Conservation (phyloP, 164 flowering plant genomes). For the Chloranthus sessilifolius region DNA sequence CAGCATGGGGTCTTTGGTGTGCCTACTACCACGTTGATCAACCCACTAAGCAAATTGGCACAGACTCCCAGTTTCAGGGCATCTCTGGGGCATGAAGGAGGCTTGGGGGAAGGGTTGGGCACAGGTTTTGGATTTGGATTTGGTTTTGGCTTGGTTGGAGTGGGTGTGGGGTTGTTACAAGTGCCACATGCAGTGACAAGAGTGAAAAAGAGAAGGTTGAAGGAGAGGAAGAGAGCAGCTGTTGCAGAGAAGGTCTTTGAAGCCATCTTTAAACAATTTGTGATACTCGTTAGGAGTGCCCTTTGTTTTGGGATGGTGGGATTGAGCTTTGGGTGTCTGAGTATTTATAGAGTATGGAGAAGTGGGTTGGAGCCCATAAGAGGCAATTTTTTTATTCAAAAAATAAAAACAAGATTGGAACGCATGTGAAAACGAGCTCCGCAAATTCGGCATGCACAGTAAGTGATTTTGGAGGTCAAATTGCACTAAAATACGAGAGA, state of each 20-base stretch:
- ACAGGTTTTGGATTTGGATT: conserved; percentile 4
- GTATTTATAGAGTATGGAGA: too few relatives aligned
- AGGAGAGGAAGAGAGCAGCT: conserved; percentile 37
- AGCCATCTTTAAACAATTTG: conserved; percentile 30
- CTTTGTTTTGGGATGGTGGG: background rate
- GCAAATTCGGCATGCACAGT: too few relatives aligned
- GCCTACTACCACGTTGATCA: conserved; percentile 34
- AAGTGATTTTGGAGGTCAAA: too few relatives aligned
- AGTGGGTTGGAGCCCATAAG: too few relatives aligned
- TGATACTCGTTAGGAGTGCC: background rate
- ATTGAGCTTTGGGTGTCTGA: background rate
- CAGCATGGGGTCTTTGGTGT: conserved; percentile 49
- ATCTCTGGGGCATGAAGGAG: conserved; percentile 40
- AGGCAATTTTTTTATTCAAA: too few relatives aligned
- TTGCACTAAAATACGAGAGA: too few relatives aligned
- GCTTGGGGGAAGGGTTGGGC: conserved; percentile 3
- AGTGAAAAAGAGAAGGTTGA: conserved; percentile 62
- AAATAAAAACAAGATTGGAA: too few relatives aligned
- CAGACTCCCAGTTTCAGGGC: conserved; percentile 56
- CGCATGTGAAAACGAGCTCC: too few relatives aligned
- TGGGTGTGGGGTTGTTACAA: background rate
- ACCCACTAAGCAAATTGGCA: conserved; percentile 35
- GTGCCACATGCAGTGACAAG: conserved; percentile 28
- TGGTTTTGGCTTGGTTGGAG: conserved; percentile 5
- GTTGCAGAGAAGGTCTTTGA: conserved; percentile 30